Evolutionary conservation across 1,284 basidiomycete species (phyloP).

Genomic region (Pterulicium gracile): DNA sequence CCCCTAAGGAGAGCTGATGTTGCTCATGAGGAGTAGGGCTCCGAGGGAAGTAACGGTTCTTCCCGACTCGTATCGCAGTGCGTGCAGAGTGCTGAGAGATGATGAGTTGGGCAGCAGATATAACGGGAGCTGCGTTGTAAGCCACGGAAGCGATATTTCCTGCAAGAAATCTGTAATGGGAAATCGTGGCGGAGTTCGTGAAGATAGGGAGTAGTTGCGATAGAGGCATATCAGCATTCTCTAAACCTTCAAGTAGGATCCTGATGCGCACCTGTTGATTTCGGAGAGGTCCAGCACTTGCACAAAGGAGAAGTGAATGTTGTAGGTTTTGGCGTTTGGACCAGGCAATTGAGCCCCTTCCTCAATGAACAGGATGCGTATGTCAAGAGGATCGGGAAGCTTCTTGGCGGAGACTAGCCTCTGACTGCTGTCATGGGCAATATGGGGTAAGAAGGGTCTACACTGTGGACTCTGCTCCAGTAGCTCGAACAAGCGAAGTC

Average conservation of each 20-base stretch:
- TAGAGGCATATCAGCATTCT: too few species aligned
- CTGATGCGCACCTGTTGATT: constrained; percentile 30
- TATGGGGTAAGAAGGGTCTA: constrained; percentile 27
- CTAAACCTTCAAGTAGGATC: background rate
- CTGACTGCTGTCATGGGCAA: constrained; percentile 54
- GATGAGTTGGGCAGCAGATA: constrained; percentile 57
- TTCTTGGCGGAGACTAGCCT: constrained; percentile 43
- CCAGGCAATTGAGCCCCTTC: constrained; percentile 36
- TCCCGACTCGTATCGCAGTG: constrained; percentile 45
- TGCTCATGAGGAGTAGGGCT: constrained; percentile 15
- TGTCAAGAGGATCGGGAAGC: constrained; percentile 45
- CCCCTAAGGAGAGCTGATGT: constrained; percentile 30
- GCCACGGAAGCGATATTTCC: constrained; percentile 29
- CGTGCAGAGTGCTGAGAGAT: constrained; percentile 45
- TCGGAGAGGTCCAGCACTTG: constrained; percentile 31
- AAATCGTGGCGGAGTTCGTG: background rate
- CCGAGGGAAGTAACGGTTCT: constrained; percentile 53
- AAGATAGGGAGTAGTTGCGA: too few species aligned
- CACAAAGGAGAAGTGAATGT: constrained; percentile 35
- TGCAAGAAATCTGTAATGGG: constrained; percentile 37
- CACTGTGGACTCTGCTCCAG: constrained; percentile 38
- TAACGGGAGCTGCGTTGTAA: constrained; percentile 40
- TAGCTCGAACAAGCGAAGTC: constrained; percentile 44
- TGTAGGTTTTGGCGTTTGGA: constrained; percentile 36
- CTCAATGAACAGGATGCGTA: constrained; percentile 40